Evolutionary conservation across 176 grass and related monocot species (phyloP), one percentile per base, ranked within the genome.

Genomic region (Carex myosuroides): DNA sequence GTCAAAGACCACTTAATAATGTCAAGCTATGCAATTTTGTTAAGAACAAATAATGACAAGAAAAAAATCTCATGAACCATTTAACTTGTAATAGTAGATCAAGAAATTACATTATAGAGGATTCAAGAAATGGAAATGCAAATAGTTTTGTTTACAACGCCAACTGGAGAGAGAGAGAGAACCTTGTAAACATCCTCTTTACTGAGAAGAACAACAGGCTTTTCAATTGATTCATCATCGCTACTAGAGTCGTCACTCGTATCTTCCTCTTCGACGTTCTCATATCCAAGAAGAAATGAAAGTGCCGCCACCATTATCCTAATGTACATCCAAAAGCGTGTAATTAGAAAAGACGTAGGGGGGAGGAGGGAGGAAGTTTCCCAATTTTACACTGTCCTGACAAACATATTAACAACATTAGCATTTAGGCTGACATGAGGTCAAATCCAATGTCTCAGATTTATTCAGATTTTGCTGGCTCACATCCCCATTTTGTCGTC

Each of bases 161-260:
- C 50, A 33, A 76, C 3, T 55, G 22, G 59, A 83, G 44, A 16
- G 33, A 26, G 39, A 81, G n/a, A 65, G 44, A 13, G n/a, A 48
- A 98, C 95, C 95, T 98, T 98, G 84, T 98, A 98, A 88, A 98
- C 88, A 90, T 94, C 92, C 54, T 95, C 91, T 89, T 88, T 90
- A 60, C 91, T 93, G 63, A 95, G 88, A 88, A 90, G 64, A 88
- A 98, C 68, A 16, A 93, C 79, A 57, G 91, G 86, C 70, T 91
- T 86, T 88, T 89, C 64, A 81, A 24, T 83, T 46, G 84, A 77
- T 86, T 72, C 79, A 61, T 98, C 91, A 42, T 95, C 96, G 85
- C 88, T 93, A 68, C 89, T 91, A 67, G 92, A 97, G 54, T 82
- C 89, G 1, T 95, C 96, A 70, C 89, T 93, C 10, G 89, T 89